phyloP scores from a whole-genome alignment of 192 early-diverging fungal genomes.

The Diversispora epigaea region DNA sequence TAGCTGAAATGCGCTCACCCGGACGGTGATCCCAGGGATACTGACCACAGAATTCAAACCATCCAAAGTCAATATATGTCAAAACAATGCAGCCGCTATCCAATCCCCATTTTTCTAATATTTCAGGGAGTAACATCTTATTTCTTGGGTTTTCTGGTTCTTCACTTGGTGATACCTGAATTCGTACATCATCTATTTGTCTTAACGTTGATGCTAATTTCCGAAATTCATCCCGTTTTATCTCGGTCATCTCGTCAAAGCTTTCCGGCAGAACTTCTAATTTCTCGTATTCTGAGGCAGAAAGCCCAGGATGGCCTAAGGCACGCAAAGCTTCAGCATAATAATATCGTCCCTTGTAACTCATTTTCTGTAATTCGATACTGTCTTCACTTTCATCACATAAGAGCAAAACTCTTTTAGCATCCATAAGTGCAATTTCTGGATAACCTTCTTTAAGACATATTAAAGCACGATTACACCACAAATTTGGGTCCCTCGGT shows the following conservation, averaged over 20 bases:
- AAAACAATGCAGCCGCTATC: not conserved
- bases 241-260: not conserved
- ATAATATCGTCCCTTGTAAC: conserved; percentile 10
- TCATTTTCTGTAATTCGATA: conserved; percentile 15
- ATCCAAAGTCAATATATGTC: conserved; percentile 9
- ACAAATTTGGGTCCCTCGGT: conserved; percentile 4
- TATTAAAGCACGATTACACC: conserved; percentile 13
- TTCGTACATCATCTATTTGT: not conserved
- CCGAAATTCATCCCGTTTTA: not conserved
- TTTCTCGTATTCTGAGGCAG: not conserved
- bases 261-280: not conserved
- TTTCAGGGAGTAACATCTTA: not conserved
- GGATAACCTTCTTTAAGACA: conserved; percentile 22
- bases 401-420: conserved; percentile 13
- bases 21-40: conserved; percentile 23
- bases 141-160: not conserved
- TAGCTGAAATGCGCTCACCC: conserved; percentile 8
- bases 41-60: conserved; percentile 9
- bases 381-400: conserved; percentile 20
- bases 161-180: conserved; percentile 10
- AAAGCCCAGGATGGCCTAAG: conserved; percentile 8
- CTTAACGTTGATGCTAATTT: not conserved
- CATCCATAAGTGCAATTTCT: conserved; percentile 15
- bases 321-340: conserved; percentile 27
- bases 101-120: not conserved